A percentile compares a stretch with the other conserved stretches of the same genome.
Conservation (phyloP, 2,329 filamentous ascomycete genomes). For the Tolypocladium album region DNA sequence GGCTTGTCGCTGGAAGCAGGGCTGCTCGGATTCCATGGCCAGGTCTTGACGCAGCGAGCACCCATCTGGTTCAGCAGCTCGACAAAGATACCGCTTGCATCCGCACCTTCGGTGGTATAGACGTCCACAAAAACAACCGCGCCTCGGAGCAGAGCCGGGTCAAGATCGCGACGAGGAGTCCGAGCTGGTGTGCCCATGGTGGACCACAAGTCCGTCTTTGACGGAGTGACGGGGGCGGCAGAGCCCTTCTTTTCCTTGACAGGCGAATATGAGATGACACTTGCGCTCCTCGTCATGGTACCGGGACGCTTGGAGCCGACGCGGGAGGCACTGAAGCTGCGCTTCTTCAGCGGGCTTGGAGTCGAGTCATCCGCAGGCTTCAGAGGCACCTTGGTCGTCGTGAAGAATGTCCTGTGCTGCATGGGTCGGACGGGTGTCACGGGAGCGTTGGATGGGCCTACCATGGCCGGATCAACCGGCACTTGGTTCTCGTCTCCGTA, state of each 20-base stretch:
- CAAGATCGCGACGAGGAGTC: conserved; percentile 43
- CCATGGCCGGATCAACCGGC: conserved; percentile 40
- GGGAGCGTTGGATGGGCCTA: conserved; percentile 20
- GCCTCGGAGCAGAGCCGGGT: conserved; percentile 49
- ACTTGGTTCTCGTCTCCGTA: conserved; percentile 57
- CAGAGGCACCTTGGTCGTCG: conserved; percentile 66
- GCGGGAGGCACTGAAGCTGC: conserved; percentile 39
- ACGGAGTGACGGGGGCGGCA: conserved; percentile 21
- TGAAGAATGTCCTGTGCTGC: conserved; percentile 47
- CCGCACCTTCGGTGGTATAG: conserved; percentile 68
- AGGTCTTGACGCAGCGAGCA: conserved; percentile 64
- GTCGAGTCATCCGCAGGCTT: conserved; percentile 55
- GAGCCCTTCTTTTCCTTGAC: conserved; percentile 26
- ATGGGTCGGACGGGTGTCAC: conserved; percentile 45
- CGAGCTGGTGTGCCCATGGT: conserved; percentile 43
- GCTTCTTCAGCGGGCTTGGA: conserved; percentile 35
- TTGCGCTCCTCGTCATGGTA: conserved; percentile 34
- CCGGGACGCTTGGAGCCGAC: conserved; percentile 31
- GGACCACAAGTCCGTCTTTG: conserved; percentile 43
- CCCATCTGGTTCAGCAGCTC: conserved; percentile 74
- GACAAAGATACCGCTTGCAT: conserved; percentile 72
- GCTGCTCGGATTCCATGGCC: conserved; percentile 57
- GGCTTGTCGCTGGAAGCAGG: conserved; percentile 22
- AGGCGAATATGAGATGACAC: conserved; percentile 44
- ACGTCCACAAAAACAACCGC: conserved; percentile 78